A percentile compares a stretch with the other conserved stretches of the same genome.
These are phyloP conservation scores for Cladosporium cucumerinum DNA, from an alignment of 2,329 filamentous ascomycete genomes.

Conservation along the genomic window DNA sequence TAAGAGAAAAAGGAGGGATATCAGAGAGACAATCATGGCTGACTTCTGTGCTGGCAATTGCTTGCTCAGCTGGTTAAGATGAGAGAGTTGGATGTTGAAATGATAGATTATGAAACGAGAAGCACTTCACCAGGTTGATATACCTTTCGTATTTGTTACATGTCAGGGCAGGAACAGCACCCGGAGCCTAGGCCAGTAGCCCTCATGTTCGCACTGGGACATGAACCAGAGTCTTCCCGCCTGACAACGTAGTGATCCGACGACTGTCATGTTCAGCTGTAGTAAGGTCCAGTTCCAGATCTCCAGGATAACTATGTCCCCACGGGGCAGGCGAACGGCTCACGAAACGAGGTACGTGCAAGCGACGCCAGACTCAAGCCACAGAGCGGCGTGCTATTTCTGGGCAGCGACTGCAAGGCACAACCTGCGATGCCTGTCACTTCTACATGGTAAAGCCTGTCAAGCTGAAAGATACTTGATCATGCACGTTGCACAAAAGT, in stretches of 20 bases:
- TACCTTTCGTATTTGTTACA: neutral
- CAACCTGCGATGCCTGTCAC: neutral
- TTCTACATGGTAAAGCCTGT: neutral
- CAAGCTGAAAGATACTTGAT: neutral
- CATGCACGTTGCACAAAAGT: neutral
- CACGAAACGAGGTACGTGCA: neutral
- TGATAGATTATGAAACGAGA: neutral
- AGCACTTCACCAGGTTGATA: neutral
- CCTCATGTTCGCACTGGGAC: neutral
- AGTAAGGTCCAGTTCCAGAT: neutral
- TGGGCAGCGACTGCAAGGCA: neutral
- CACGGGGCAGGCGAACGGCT: neutral
- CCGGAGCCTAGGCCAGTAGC: neutral
- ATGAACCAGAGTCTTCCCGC: neutral
- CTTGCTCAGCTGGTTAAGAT: neutral
- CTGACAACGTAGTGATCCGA: neutral
- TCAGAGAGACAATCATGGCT: neutral
- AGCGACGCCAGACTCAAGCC: conserved; percentile 2
- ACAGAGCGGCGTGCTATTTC: neutral
- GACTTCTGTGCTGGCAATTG: neutral
- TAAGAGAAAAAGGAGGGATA: neutral
- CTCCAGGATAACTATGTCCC: neutral
- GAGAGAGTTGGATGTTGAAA: neutral
- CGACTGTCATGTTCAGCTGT: neutral
- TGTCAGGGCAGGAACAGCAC: neutral